Evolutionary conservation across 495 filamentous ascomycete genomes (phyloP), one percentile per base, ranked within the genome.

Genomic region (Tuber brumale): DNA sequence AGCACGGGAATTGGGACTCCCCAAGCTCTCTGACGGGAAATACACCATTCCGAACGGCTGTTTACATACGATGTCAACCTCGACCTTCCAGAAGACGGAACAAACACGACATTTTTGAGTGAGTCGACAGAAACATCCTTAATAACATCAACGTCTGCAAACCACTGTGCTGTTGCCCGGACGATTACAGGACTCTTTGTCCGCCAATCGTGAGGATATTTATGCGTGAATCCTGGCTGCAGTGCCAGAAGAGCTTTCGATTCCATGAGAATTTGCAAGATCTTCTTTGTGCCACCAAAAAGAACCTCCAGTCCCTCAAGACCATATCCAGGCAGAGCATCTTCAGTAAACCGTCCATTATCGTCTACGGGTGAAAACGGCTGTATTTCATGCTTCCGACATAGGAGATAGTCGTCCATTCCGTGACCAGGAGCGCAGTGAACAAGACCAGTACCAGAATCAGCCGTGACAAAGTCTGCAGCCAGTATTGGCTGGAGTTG

Each of bases 141-240:
- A 80, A 99, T 94, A 23, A 87, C 88, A 48, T 86, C 93, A 18
- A 97, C 93, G 84, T 97, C 92, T 61, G 95, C 94, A 80, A 99
- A 98, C 95, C 95, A 99, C 85, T 99, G 95, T 69, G 92, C 93
- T 0, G 95, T 99, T 35, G 95, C 95, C 78, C 95, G 85, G 27
- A 97, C 87, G 76, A 99, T 93, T 41, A 98, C 89, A 31, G 95
- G 95, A 76, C 89, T 88, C 83, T 97, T 98, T 5, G 95, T 95
- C 46, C 96, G 88, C 96, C 95, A 98, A 84, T 99, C 95, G 82
- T 97, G 97, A 0, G 95, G 95, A 83, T 98, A 97, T 83, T 97
- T 97, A 87, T 98, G 96, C 74, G 85, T 85, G 83, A 94, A 92
- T 72, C 86, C 85, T 75, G 95, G 73, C 46, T 77, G 90, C 18